Base-by-base conservation (phyloP, 2,329 filamentous ascomycete genomes). In the Nectriaceae sp. region DNA sequence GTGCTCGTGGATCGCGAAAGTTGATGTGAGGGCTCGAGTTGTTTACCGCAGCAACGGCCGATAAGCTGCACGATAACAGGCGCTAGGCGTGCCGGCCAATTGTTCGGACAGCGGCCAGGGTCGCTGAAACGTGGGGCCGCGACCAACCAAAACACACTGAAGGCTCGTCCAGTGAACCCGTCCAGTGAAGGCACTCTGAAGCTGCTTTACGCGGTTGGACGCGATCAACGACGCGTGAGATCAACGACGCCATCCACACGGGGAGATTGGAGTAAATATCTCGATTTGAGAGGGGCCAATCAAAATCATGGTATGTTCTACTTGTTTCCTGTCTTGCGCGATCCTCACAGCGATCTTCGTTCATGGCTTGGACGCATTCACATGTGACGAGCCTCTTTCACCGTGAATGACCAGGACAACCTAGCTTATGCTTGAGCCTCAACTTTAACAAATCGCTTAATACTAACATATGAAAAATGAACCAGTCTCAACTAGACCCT, bases 401-500 rank as follows among this genome's bases (percentile, higher is more conserved):
- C 13, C 24, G 24, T 29, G 24, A 29, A 29, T 29, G 24, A 13
- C 24, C 24, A 29, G 24, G 6, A 29, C 24, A 29, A 29, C 24
- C 13, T 29, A 6, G 6, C 18, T 18, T 16, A 16, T 29, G 6
- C 18, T 18, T 16, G 18, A n/a, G 33, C 33, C 33, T n/a, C 33
- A 37, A n/a, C 8, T 37, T 37, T 16, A 18, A 22, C 6, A 18
- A 21, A 3, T 31, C 11, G 5, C n/a, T 5, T 11, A 10, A 5
- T 19, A 36, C 33, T 36, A 16, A 36, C 33, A 36, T 19, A 13
- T 39, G 50, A 47, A 50, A 53, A 48, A 82, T 84, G 75, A 77
- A 77, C 64, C 79, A 96, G 80, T 96, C 91, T 58, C 94, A 99
- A 74, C 75, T 92, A 60, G 91, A 91, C 65, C 91, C 93, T 57